These are phyloP conservation scores for Coniosporium tulheliwenetii DNA, from an alignment of 2,329 filamentous ascomycete genomes.

Conservation along the genomic window DNA sequence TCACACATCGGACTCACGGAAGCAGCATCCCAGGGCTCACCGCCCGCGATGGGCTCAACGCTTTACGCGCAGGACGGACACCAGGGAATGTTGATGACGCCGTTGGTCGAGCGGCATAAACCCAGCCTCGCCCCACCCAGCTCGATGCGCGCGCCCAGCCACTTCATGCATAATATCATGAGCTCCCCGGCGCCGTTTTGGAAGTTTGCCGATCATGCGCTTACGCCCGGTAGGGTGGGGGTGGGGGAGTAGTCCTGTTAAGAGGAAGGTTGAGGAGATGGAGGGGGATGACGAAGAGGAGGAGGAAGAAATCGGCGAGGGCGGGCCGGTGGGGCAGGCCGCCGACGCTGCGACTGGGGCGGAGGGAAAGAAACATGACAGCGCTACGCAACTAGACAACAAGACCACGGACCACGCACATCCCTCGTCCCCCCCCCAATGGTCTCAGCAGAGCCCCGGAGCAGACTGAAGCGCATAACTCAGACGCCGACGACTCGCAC, in stretches of 20 bases:
- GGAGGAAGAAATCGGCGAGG: background rate
- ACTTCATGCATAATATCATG: slow-evolving; percentile 57
- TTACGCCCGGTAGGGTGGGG: slow-evolving; percentile 44
- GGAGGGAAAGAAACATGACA: background rate
- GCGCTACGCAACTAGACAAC: background rate
- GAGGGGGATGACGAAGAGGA: slow-evolving; percentile 2
- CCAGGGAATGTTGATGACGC: slow-evolving; percentile 36
- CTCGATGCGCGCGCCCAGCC: slow-evolving; percentile 65
- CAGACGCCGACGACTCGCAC: background rate
- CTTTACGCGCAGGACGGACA: slow-evolving; percentile 10
- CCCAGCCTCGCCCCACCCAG: slow-evolving; percentile 65
- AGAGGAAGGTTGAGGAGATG: background rate
- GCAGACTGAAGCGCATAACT: too few species aligned
- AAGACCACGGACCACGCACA: background rate
- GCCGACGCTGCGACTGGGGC: background rate
- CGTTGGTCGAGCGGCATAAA: slow-evolving; percentile 56
- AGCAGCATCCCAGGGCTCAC: slow-evolving; percentile 2
- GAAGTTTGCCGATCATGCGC: slow-evolving; percentile 67
- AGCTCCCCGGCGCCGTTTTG: slow-evolving; percentile 77
- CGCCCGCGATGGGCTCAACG: slow-evolving; percentile 4
- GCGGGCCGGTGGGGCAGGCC: background rate
- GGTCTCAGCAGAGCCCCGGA: background rate
- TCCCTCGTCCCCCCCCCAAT: background rate
- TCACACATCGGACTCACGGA: slow-evolving; percentile 4
- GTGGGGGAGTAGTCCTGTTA: background rate